Conservation (phyloP, 2,329 filamentous ascomycete species). For the Xylaria digitata region DNA sequence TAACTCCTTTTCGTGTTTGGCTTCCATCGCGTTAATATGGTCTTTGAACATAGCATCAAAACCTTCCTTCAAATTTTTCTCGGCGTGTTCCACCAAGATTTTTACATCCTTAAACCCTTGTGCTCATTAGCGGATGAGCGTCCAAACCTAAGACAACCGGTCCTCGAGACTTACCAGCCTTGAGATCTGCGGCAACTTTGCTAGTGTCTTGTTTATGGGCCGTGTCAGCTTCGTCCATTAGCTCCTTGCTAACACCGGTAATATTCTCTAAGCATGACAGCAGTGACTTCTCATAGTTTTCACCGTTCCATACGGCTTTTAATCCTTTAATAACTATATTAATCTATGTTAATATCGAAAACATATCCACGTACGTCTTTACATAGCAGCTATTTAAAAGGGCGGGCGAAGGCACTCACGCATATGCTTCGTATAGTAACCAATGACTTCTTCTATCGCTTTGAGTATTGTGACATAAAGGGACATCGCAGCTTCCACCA, state of each 20-base stretch:
- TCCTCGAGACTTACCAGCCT: constrained; percentile 4
- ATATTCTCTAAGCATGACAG: constrained; percentile 22
- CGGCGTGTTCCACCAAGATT: neutral
- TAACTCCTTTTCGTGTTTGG: constrained; percentile 23
- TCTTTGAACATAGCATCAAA: constrained; percentile 22
- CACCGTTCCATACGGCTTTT: constrained; percentile 14
- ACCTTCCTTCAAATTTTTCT: constrained; percentile 4
- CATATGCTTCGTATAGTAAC: constrained; percentile 27
- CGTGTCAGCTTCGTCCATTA: constrained; percentile 20
- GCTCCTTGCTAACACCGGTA: constrained; percentile 13
- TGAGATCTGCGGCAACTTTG: constrained; percentile 3
- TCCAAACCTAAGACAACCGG: neutral
- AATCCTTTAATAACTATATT: constrained; percentile 14
- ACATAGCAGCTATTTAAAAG: neutral
- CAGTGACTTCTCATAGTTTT: constrained; percentile 15
- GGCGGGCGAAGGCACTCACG: constrained; percentile 4
- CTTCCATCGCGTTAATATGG: constrained; percentile 19
- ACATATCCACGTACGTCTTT: neutral
- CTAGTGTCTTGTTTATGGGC: constrained; percentile 29
- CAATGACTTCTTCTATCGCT: constrained; percentile 29
- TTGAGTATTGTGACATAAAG: constrained; percentile 26
- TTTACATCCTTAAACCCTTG: constrained; percentile 15
- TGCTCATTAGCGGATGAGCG: neutral
- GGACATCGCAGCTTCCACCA: constrained; percentile 10
- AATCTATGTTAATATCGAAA: neutral